Evolutionary conservation across 768 basidiomycete species (phyloP), one percentile per base, ranked within the genome.

Genomic region (Tremella fuciformis): DNA sequence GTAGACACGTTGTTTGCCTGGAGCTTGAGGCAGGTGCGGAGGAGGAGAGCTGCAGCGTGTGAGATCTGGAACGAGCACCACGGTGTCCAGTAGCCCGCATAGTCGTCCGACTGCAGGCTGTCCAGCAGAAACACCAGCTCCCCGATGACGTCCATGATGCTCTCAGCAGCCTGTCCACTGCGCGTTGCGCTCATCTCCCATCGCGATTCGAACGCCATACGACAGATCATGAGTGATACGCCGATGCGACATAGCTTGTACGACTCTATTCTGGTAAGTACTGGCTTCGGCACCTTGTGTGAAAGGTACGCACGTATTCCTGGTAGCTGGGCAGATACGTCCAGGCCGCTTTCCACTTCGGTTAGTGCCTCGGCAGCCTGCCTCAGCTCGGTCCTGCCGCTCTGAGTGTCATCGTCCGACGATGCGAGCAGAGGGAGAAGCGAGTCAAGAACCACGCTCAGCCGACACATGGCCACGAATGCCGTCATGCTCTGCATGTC

Each of bases 1-100:
- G 42, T 46, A 4, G 42, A 46, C 6, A 8, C 42, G 22, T 46
- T 22, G 22, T 15, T 11, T 4, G 29, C n/a, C n/a, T 46, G 42
- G 4, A 46, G 15, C n/a, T 15, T n/a, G 7, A 46, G n/a, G 42
- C n/a, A n/a, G 6, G 42, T 46, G 4, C 42, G 42, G 16, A 46
- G 42, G 4, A 46, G 15, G 22, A 46, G 42, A 6, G 42, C 42
- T 8, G 42, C 22, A 8, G 42, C 42, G 42, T 46, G 42, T 4
- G 42, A 46, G 42, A 46, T 46, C 42, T 46, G 42, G 15, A 46
- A 46, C 6, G 42, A 46, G 16, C n/a, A n/a, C 42, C 42, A 46
- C 16, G 42, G 42, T 18, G 22, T 22, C 42, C 42, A 46, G 22
- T 18, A 46, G 22, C n/a, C n/a, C 42, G 42, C 42, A 15, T 46